Base-by-base conservation (phyloP, 2,329 filamentous ascomycete species). In the Ophiocordyceps polyrhachis-furcata region DNA sequence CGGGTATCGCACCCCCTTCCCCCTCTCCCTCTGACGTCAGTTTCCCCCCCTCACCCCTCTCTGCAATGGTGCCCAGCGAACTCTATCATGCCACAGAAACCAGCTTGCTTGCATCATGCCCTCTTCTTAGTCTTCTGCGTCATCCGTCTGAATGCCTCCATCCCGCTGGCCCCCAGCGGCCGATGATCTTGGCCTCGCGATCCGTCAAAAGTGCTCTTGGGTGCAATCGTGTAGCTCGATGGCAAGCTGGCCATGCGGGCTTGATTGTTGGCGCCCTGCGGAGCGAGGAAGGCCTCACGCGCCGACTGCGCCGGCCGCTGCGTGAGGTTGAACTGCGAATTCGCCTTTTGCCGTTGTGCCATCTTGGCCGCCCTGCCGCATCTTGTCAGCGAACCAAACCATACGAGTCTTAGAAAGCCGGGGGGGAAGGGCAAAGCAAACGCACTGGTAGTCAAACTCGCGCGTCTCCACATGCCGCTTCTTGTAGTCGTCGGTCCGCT, bases 401-500 rank as follows among this genome's bases (percentile, higher is more conserved):
- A 20, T 19, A 11, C 15, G 9, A 7, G 21, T 38, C 2, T 9
- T 5, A 11, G 29, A 35, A 20, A 40, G 2, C 15, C 7, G 19
- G 6, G 17, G 28, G 8, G n/a, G 7, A 20, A 15, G 14, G 14
- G 42, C 17, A 42, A 68, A 72, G 47, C 69, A 79, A 42, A 68
- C 73, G 47, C 69, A 79, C 76, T 71, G 64, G 53, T 76, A 71
- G 56, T 81, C 76, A 50, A 74, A 79, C 45, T 79, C 74, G 48
- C 72, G 72, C 15, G 73, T 77, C 55, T 77, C 69, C 40, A 81
- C 66, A 49, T 73, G 72, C 20, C 83, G 79, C 69, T 94, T 91
- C 65, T 86, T 88, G 68, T 93, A 95, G 61, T 95, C 87, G 55
- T 94, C 87, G 49, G 84, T 93, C 52, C 87, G 80, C 66, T 93